Base-by-base conservation (phyloP, 23 red algal genomes). In the Rhodosorus marinus region DNA sequence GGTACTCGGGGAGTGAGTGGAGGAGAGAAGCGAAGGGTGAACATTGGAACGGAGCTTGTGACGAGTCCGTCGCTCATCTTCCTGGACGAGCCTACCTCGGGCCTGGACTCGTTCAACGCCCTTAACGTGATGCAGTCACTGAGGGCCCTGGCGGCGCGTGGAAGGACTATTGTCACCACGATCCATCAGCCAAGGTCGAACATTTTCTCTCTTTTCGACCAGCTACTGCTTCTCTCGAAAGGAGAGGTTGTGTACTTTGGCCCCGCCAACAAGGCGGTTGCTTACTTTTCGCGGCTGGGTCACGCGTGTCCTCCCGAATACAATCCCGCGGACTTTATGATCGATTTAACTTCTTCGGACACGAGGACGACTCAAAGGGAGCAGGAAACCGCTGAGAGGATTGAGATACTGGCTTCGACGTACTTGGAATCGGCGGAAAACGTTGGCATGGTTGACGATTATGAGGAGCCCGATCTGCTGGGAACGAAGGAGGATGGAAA, bases 171-270 rank as follows among this genome's bases (percentile, higher is more conserved):
- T 19, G 45, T 94, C 2, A 73, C 76, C 5, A 94, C 87, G 33
- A 94, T 94, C 43, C 87, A 94, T 56, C 87, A 94, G 45, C 87
- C 87, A 24, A 76, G 87, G 1, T 83, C 77, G 36, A 62, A 67
- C 21, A 94, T 94, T 48, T 94, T 79, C 70, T 66, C 75, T 9
- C 49, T 94, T 28, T 83, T 94, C 61, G 87, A 94, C 62, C 64
- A 71, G 25, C 68, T 94, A n/a, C 70, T 81, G 28, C 60, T 94
- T 40, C 64, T 94, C 0, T 73, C 73, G 7, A 79, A 78, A 31
- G 87, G 87, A 6, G 60, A 66, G 2, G 62, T 75, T 14, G 73
- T 83, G 51, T 94, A 94, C 29, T 94, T 83, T 55, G 87, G 87
- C n/a, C 87, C 87, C 5, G 87, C 87, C 5, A 54, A 52, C 7